Base-by-base conservation (phyloP, 352 stramenopile species). In the Pseudoperonospora humuli region DNA sequence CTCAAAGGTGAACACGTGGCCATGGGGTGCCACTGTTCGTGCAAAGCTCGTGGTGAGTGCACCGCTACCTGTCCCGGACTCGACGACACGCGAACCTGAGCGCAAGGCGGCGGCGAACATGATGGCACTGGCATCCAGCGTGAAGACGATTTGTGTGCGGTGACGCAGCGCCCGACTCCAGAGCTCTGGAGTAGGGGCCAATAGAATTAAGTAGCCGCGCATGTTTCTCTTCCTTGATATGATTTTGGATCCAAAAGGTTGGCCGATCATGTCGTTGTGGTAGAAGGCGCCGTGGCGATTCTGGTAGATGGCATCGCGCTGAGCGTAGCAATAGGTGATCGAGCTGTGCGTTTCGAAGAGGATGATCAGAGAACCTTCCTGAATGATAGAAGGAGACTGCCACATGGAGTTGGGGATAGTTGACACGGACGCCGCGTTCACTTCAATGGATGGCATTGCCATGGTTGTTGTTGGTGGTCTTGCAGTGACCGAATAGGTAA, bases 81-180 rank as follows among this genome's bases (percentile, higher is more conserved):
- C 96, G 17, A 97, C 78, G 9, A 97, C 88, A 26, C 77, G 70
- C 42, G 92, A 92, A 50, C 95, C 93, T 5, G 93, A 84, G 42
- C 79, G 70, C 50, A 98, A 65, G 53, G 95, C 65, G 6, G 96
- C 71, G 20, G 86, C 73, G 52, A 96, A 95, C 40, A 91, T 71
- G 61, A 97, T 94, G 49, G 95, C 91, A 41, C 75, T 93, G 7
- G 92, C 86, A 69, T 98, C 93, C 15, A 97, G 61, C 40, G 95
- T 94, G 56, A 97, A 97, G 15, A 98, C 93, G 66, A 99, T 98
- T 69, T 99, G 96, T 20, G 96, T 99, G 45, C 96, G 78, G 40
- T 93, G 82, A 43, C 81, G 77, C 65, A 95, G 53, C 45, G 81
- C 81, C n/a, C 78, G 76, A 44, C 86, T 95, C 96, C 96, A 99